Evolutionary conservation across 768 basidiomycete genomes (phyloP), one percentile per base, ranked within the genome.

Genomic region (Rhizopogon salebrosus): DNA sequence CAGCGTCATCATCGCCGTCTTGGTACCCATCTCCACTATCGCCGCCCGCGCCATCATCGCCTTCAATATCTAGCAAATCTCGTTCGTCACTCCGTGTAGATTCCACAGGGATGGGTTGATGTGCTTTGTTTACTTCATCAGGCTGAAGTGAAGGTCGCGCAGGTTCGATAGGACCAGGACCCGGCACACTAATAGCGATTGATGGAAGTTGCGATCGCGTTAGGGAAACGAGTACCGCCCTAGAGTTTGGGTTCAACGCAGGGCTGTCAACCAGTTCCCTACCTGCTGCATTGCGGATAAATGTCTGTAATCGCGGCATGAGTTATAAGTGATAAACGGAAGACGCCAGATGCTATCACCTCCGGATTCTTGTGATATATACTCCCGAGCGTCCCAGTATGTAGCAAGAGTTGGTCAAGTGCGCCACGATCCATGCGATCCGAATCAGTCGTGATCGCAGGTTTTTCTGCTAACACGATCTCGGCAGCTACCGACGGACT

Each of bases 361-460:
- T 95, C 91, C 14, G 95, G 95, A 61, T 94, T 94, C 73, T 98
- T 97, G 75, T 98, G 95, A 70, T 98, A 99, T 54, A 99, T 95
- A 54, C 92, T 95, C 24, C 93, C 89, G 26, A 98, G 72, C 11
- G 92, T 94, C 5, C 92, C 95, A 0, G 95, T 94, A 68, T 98
- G 94, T 29, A 99, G 70, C 39, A 99, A 71, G 11, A 99, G 76
- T 62, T 98, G 95, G 70, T 99, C 97, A 38, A 99, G 80, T 45
- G 95, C 89, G 16, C 93, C 92, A 60, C 95, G 83, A 62, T 98
- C 95, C 92, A 99, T 97, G 51, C 92, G 77, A 63, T 99, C 97
- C 3, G 94, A 92, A 66, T 98, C 95, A 2, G 92, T 98, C n/a
- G 93, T 95, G 58, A 99, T 98, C 2, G 93, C 78, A 27, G 97